Evolutionary conservation across 2,329 filamentous ascomycete species (phyloP).

Genomic region (Aureobasidium leucospermi): DNA sequence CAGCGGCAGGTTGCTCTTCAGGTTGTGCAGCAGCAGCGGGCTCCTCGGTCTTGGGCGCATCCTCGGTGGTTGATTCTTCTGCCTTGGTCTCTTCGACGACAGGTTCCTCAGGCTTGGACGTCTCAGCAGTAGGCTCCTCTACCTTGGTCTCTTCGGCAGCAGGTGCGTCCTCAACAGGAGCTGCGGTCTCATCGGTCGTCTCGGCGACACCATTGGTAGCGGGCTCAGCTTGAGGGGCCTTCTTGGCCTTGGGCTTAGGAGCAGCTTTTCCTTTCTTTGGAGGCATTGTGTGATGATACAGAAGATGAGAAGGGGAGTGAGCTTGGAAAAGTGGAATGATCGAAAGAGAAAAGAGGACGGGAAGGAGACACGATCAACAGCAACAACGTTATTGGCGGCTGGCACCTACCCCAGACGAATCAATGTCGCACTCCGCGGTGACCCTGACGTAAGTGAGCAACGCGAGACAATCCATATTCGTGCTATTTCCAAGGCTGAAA

Average conservation of each 20-base stretch:
- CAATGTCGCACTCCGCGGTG: slow-evolving; percentile 5
- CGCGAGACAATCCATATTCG: not conserved
- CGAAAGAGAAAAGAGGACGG: not conserved
- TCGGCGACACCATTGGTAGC: slow-evolving; percentile 2
- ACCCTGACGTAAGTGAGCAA: slow-evolving; percentile 4
- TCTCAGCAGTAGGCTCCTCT: not conserved
- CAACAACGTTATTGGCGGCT: slow-evolving; percentile 6
- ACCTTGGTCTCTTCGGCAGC: slow-evolving; percentile 1
- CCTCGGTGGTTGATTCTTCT: not conserved
- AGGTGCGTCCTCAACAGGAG: not conserved
- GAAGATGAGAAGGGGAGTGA: not conserved
- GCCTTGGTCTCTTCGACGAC: not conserved
- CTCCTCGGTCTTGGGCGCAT: not conserved
- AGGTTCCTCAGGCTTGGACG: not conserved
- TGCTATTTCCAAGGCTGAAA: not conserved
- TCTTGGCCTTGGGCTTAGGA: slow-evolving; percentile 9
- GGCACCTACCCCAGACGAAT: slow-evolving; percentile 7
- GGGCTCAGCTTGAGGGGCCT: not conserved
- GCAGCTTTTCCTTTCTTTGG: slow-evolving; percentile 16
- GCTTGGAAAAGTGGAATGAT: not conserved
- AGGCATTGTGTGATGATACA: slow-evolving; percentile 12
- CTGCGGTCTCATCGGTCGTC: not conserved
- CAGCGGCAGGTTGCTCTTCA: not conserved
- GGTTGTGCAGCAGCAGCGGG: not conserved
- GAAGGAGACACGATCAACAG: not conserved